Percentiles rank a stretch among this genome's conserved stretches.
These are phyloP conservation scores for Delonix regia DNA, from an alignment of 306 rosid species.

Conservation along the genomic window DNA sequence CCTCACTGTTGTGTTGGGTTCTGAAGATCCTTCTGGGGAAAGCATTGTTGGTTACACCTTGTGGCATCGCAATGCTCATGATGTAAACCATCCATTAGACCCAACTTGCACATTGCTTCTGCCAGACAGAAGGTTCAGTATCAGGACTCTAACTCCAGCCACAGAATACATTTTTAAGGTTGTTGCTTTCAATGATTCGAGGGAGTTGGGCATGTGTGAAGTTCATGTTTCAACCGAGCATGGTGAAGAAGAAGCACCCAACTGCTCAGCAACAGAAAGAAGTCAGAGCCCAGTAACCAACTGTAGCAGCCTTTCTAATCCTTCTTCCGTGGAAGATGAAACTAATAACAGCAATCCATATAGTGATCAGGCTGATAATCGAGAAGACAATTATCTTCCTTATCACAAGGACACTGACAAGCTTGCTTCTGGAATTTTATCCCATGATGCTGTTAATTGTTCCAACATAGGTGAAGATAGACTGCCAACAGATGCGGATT, in stretches of 20 bases:
- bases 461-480: slow-evolving; percentile 40
- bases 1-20: slow-evolving; percentile 62
- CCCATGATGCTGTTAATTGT: slow-evolving; percentile 55
- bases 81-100: slow-evolving; percentile 55
- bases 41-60: slow-evolving; percentile 51
- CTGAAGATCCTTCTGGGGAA: slow-evolving; percentile 51
- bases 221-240: slow-evolving; percentile 63
- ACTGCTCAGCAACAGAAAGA: slow-evolving; percentile 67
- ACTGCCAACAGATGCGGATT: slow-evolving; percentile 52
- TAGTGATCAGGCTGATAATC: slow-evolving; percentile 63
- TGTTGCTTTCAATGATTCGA: slow-evolving; percentile 46
- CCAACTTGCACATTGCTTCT: slow-evolving; percentile 58
- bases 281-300: slow-evolving; percentile 89
- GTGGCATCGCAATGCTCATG: slow-evolving; percentile 76
- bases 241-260: slow-evolving; percentile 60
- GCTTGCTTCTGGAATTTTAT: slow-evolving; percentile 46
- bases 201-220: slow-evolving; percentile 54
- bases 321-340: slow-evolving; percentile 94
- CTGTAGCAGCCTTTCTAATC: slow-evolving; percentile 91
- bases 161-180: slow-evolving; percentile 79
- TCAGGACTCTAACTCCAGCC: slow-evolving; percentile 66
- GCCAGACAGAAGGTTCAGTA: slow-evolving; percentile 58
- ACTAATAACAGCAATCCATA: slow-evolving; percentile 72
- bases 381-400: slow-evolving; percentile 52
- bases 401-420: slow-evolving; percentile 60